Evolutionary conservation across 306 rosid species (phyloP).

Genomic region (Vachellia collinsii): DNA sequence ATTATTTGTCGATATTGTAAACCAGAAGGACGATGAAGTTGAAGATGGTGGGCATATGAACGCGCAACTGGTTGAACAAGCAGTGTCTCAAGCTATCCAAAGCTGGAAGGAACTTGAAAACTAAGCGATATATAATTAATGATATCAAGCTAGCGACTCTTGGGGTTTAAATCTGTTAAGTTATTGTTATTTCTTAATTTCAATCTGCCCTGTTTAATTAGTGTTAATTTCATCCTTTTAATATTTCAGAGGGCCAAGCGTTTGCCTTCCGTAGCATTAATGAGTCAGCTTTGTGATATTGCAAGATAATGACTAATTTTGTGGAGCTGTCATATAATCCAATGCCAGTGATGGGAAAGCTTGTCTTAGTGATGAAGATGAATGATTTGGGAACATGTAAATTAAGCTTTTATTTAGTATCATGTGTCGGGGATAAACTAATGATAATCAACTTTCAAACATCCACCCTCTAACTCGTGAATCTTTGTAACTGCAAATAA

Average conservation of each 20-base stretch:
- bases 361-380: background rate
- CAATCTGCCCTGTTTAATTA: background rate
- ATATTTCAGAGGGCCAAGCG: background rate
- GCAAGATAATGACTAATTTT: background rate
- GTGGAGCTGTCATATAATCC: background rate
- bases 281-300: background rate
- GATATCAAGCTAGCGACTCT: background rate
- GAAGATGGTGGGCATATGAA: conserved; percentile 40
- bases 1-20: conserved; percentile 21
- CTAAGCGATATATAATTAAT: conserved; percentile 10
- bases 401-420: background rate
- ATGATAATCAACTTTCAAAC: background rate
- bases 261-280: conserved; percentile 1
- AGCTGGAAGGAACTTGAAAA: conserved; percentile 52
- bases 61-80: conserved; percentile 46
- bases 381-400: background rate
- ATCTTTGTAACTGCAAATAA: background rate
- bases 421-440: background rate
- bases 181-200: conserved; percentile 1
- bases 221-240: background rate
- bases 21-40: conserved; percentile 48
- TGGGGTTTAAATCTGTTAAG: background rate
- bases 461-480: background rate
- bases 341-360: background rate
- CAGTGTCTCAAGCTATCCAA: conserved; percentile 61